phyloP scores from a whole-genome alignment of 179 eudicot genomes.

The Sideroxylon spinosum region DNA sequence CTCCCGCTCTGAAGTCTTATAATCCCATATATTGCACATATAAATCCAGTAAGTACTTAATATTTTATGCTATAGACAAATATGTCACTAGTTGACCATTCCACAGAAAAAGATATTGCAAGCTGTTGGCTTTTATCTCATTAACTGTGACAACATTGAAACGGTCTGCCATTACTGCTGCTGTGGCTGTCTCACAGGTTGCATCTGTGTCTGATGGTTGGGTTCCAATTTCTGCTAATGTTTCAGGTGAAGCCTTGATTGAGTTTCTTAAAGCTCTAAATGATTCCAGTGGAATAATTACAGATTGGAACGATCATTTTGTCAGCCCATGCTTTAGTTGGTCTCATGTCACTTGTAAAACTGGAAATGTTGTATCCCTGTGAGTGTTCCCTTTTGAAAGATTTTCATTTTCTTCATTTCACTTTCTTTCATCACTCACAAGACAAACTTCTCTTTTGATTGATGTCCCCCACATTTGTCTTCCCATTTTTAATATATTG shows the following conservation, averaged over 20 bases:
- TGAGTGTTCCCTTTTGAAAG: slow-evolving; percentile 30
- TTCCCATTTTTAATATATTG: neutral
- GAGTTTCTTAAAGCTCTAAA: slow-evolving; percentile 54
- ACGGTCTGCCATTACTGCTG: neutral
- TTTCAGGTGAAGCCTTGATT: slow-evolving; percentile 73
- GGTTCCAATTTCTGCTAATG: slow-evolving; percentile 18
- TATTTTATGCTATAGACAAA: neutral
- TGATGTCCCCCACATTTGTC: neutral
- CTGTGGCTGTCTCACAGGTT: neutral
- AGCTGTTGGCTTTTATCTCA: neutral
- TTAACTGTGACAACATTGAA: neutral
- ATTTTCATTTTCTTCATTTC: neutral
- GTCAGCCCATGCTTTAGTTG: slow-evolving; percentile 94
- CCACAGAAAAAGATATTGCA: neutral
- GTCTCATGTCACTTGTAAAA: slow-evolving; percentile 72
- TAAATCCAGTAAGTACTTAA: neutral
- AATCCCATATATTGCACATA: neutral
- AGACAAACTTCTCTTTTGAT: neutral
- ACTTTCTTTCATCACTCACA: neutral
- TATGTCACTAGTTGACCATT: neutral
- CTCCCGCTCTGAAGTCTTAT: neutral
- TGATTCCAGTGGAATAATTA: slow-evolving; percentile 52
- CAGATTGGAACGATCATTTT: slow-evolving; percentile 52
- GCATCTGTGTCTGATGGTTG: slow-evolving; percentile 9
- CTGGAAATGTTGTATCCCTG: slow-evolving; percentile 72